Percentiles rank a stretch among this genome's conserved stretches.
Evolutionary conservation across 2,329 filamentous ascomycete genomes (phyloP).

Genomic region (Aspergillus japonicus): DNA sequence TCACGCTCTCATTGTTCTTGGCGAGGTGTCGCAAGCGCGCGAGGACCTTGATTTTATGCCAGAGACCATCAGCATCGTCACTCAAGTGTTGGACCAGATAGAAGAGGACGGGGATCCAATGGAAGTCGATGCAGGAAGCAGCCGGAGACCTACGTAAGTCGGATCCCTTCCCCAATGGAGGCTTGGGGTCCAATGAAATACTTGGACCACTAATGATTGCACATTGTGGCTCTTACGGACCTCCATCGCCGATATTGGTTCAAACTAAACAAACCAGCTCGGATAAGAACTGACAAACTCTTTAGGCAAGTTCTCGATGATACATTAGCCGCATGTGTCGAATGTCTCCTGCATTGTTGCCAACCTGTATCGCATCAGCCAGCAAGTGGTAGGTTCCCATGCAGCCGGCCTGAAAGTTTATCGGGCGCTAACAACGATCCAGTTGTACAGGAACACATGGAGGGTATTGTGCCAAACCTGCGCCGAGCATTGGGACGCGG

Average conservation of each 20-base stretch:
- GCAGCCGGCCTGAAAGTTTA: neutral
- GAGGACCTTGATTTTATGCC: conserved; percentile 69
- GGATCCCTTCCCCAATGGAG: neutral
- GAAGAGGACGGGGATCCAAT: conserved; percentile 60
- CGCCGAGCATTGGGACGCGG: conserved; percentile 33
- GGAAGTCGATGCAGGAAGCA: conserved; percentile 61
- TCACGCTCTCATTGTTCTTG: conserved; percentile 70
- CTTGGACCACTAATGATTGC: neutral
- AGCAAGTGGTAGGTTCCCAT: conserved; percentile 25
- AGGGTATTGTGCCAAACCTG: conserved; percentile 29
- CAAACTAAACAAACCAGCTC: neutral
- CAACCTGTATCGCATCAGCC: conserved; percentile 28
- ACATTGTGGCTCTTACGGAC: conserved; percentile 8
- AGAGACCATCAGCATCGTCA: conserved; percentile 64
- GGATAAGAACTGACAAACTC: neutral
- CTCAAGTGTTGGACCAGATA: conserved; percentile 60
- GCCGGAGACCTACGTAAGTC: conserved; percentile 37
- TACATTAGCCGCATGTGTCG: conserved; percentile 40
- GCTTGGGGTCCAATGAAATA: neutral
- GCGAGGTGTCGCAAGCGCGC: conserved; percentile 67
- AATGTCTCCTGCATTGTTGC: conserved; percentile 41
- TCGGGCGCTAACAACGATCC: conserved; percentile 25
- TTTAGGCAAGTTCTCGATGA: conserved; percentile 30
- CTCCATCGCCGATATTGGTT: neutral
- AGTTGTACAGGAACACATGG: conserved; percentile 34